phyloP scores from a whole-genome alignment of 1,139 yeast genomes.

The Candida sojae region DNA sequence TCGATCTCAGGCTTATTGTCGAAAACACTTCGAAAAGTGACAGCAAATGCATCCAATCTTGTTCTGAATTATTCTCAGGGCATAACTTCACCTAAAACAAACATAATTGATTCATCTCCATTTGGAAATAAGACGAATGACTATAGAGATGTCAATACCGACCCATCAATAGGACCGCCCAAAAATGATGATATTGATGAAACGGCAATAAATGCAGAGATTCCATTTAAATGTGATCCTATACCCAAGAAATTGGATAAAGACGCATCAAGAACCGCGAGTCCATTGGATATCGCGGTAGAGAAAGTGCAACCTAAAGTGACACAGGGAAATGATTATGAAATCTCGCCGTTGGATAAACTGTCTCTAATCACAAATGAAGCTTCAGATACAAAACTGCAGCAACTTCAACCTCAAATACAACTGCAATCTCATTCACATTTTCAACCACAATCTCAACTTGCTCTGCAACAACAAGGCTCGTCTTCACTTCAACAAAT shows the following conservation, averaged over 20 bases:
- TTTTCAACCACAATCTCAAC: background rate
- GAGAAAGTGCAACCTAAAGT: background rate
- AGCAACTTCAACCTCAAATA: background rate
- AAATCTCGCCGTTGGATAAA: slow-evolving; percentile 1
- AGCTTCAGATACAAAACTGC: background rate
- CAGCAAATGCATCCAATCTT: slow-evolving; percentile 44
- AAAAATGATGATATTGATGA: slow-evolving; percentile 7
- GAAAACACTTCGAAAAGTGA: slow-evolving; percentile 45
- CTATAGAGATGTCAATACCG: background rate
- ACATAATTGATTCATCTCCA: slow-evolving; percentile 3
- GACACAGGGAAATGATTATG: background rate
- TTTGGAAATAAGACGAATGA: background rate
- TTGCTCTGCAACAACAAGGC: background rate
- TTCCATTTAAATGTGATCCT: background rate
- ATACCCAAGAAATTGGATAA: background rate
- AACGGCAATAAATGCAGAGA: slow-evolving; percentile 2
- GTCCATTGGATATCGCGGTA: slow-evolving; percentile 1
- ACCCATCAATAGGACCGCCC: background rate
- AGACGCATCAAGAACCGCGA: slow-evolving; percentile 2
- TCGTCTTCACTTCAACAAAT: background rate
- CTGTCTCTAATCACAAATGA: slow-evolving; percentile 1
- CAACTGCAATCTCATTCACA: background rate
- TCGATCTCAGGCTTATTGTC: slow-evolving; percentile 37
- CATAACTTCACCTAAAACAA: slow-evolving; percentile 3
- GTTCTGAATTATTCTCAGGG: slow-evolving; percentile 31